A percentile compares a stretch with the other conserved stretches of the same genome.
Evolutionary conservation across 768 basidiomycete genomes (phyloP).

Genomic region (Strobilomyces confusus): DNA sequence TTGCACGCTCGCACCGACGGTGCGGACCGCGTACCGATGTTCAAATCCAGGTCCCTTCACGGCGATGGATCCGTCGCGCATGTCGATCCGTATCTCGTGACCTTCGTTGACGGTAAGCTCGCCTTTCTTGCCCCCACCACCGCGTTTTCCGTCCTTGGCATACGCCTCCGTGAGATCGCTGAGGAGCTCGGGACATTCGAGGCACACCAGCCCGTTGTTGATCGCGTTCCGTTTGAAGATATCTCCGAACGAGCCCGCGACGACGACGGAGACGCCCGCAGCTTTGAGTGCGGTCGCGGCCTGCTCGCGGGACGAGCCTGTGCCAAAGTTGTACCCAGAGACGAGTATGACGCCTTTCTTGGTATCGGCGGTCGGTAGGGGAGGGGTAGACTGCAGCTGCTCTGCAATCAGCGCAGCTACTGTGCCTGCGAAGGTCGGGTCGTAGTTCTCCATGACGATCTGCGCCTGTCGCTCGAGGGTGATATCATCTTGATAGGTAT

Average conservation of each 20-base stretch:
- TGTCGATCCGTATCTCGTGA: constrained; percentile 59
- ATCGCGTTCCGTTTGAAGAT: constrained; percentile 99
- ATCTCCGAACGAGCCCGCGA: constrained; percentile 98
- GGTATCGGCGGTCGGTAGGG: constrained; percentile 11
- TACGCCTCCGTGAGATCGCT: constrained; percentile 73
- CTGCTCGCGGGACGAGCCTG: constrained; percentile 96
- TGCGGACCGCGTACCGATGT: constrained; percentile 61
- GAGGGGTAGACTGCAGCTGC: constrained; percentile 18
- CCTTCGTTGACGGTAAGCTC: constrained; percentile 81
- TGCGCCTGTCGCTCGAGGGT: constrained; percentile 91
- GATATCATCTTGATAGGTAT: constrained; percentile 99
- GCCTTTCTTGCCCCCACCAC: constrained; percentile 74
- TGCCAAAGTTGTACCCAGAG: constrained; percentile 97
- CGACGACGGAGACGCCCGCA: constrained; percentile 86
- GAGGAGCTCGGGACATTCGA: constrained; percentile 90
- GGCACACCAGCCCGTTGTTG: constrained; percentile 95
- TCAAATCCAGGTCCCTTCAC: constrained; percentile 43
- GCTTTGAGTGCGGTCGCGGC: constrained; percentile 96
- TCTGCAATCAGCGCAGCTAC: constrained; percentile 49
- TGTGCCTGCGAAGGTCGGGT: constrained; percentile 74
- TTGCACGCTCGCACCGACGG: constrained; percentile 91
- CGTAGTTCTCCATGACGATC: constrained; percentile 99
- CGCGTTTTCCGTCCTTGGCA: constrained; percentile 69
- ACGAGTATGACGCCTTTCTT: constrained; percentile 76
- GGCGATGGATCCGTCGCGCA: constrained; percentile 64